Base-by-base conservation (phyloP, 352 stramenopile genomes). In the Peronospora destructor region DNA sequence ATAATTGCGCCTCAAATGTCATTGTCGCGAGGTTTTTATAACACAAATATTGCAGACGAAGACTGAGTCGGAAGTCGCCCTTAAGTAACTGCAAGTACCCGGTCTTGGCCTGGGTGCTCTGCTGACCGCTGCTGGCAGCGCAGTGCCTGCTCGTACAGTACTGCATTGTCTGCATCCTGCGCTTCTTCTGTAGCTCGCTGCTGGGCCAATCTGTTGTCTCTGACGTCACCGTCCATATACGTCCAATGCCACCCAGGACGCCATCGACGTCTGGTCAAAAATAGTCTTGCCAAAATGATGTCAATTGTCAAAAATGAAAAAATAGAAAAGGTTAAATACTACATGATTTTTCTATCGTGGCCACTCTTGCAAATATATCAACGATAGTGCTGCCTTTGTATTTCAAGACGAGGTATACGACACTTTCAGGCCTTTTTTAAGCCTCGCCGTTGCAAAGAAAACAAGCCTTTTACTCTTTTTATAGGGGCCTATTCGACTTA, bases 201-300 rank as follows among this genome's bases (percentile, higher is more conserved):
- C 14, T 58, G 47, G 4, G 56, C 55, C 1, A 48, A 40, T 11
- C 23, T 30, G 28, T 45, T 25, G 34, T 49, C 49, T 6, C 26
- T 39, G 23, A 36, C 49, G 37, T 56, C 64, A 60, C 60, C 64
- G n/a, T 23, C 49, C 63, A n/a, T 50, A 48, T 3, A 71, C 66
- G 38, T 88, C 86, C 40, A 88, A 44, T 38, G 77, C 74, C 29
- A 73, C 70, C 77, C 77, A 88, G 13, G 73, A 84, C 37, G 70
- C 49, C 72, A 84, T 81, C 26, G 3, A 7, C 25, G 25, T 28
- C 25, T 28, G 25, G 6, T 28, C n/a, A n/a, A n/a, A n/a, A n/a
- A n/a, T n/a, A n/a, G n/a, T n/a, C n/a, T n/a, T n/a, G n/a, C n/a
- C n/a, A n/a, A n/a, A n/a, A n/a, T n/a, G n/a, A n/a, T n/a, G n/a